Evolutionary conservation across 2,329 filamentous ascomycete genomes (phyloP).

Genomic region (Stagonosporopsis tanaceti): DNA sequence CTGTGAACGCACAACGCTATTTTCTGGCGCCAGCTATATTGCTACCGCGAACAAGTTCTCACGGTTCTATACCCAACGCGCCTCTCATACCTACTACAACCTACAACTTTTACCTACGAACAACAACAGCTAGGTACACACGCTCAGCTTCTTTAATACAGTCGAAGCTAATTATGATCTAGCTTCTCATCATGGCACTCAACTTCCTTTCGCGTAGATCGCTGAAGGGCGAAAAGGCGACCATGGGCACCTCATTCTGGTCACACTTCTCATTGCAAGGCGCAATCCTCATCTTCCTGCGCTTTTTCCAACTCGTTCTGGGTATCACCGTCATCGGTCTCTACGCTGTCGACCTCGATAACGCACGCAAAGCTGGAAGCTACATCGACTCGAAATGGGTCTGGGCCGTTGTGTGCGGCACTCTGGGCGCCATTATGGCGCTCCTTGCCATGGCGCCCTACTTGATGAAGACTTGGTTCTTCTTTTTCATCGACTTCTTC

Average conservation of each 20-base stretch:
- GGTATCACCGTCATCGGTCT: conserved; percentile 80
- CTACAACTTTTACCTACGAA: background rate
- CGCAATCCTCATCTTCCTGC: conserved; percentile 65
- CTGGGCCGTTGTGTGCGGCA: conserved; percentile 64
- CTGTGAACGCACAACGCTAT: conserved; percentile 13
- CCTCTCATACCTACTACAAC: background rate
- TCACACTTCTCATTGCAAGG: conserved; percentile 29
- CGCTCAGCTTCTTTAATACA: background rate
- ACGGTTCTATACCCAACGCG: background rate
- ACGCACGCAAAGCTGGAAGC: conserved; percentile 55
- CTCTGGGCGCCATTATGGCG: conserved; percentile 30
- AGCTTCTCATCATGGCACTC: conserved; percentile 36
- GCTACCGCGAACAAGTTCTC: conserved; percentile 10
- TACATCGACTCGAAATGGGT: conserved; percentile 50
- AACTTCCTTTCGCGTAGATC: conserved; percentile 41
- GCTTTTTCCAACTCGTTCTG: conserved; percentile 78
- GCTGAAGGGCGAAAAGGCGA: conserved; percentile 43
- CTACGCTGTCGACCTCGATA: conserved; percentile 56
- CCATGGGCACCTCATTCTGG: conserved; percentile 30
- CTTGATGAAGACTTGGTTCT: conserved; percentile 53
- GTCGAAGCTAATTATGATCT: conserved; percentile 14
- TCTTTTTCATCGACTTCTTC: conserved; percentile 74
- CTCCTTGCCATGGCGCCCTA: conserved; percentile 72
- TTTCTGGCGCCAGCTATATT: conserved; percentile 14
- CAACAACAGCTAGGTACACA: conserved; percentile 6